Evolutionary conservation across 192 early-diverging fungal species (phyloP), one percentile per base, ranked within the genome.

Genomic region (Podila epicladia): DNA sequence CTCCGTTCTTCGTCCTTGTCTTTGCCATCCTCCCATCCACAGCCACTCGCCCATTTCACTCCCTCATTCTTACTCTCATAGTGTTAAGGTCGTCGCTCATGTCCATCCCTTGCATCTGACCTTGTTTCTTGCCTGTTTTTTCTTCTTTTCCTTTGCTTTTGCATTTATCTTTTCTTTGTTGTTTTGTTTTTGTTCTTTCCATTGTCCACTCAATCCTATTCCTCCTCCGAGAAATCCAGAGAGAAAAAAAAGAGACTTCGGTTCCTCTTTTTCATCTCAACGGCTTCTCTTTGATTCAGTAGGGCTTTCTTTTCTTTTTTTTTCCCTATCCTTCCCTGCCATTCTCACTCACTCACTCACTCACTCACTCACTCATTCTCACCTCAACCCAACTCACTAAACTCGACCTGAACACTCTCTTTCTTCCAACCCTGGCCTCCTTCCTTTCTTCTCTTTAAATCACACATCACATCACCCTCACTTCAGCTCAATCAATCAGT

Each of bases 301-400:
- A 45, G 41, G 41, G 41, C 67, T n/a, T 57, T 12, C 26, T 48
- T 9, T 57, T n/a, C n/a, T n/a, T n/a, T n/a, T n/a, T n/a, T n/a
- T n/a, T 59, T 33, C 35, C 65, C 50, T 33, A 64, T 64, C 65
- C 41, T 45, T 45, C 41, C 41, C 41, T 45, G 12, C 15, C 41
- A 41, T 41, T 41, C 38, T 12, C 38, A 41, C 13, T 15, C 12
- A 0, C 41, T 1, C 41, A 45, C 38, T 9, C 11, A 41, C 2
- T 17, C 15, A 41, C 13, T 15, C 12, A 0, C 41, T 1, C 41
- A 45, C 38, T 9, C 11, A 41, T 12, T 17, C 15, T 12, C 41
- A 45, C 13, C 13, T 17, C 41, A 41, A 45, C 35, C 6, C 35
- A 9, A 11, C 35, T 4, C 35, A 35, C 35, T 37, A 35, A 35